Evolutionary conservation across 179 eudicot genomes (phyloP).

Genomic region (Nepenthes alata): DNA sequence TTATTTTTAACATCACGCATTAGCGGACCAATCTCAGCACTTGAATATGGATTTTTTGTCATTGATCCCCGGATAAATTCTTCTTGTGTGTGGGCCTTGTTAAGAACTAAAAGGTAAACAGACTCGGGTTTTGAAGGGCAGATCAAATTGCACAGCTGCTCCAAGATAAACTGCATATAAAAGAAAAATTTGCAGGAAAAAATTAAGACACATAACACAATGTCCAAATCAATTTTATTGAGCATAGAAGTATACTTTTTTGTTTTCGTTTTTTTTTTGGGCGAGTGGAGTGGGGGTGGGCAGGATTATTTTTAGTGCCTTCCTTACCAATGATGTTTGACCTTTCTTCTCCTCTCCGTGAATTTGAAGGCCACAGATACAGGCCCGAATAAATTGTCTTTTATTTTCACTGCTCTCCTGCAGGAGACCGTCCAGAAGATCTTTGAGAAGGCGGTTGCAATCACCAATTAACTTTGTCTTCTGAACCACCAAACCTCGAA

Average conservation of each 20-base stretch:
- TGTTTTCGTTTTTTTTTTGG: neutral
- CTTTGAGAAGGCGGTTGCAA: conserved; percentile 80
- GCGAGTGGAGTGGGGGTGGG: neutral
- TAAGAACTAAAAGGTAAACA: conserved; percentile 72
- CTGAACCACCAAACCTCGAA: conserved; percentile 92
- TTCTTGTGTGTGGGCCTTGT: conserved; percentile 98
- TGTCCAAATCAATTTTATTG: neutral
- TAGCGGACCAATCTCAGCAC: conserved; percentile 91
- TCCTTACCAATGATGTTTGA: conserved; percentile 72
- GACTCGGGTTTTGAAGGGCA: conserved; percentile 96
- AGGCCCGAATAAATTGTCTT: conserved; percentile 80
- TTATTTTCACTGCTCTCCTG: conserved; percentile 92
- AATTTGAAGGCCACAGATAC: conserved; percentile 79
- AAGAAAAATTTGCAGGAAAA: neutral
- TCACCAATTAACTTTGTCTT: conserved; percentile 94
- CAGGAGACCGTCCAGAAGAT: conserved; percentile 83
- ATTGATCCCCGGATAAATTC: conserved; percentile 98
- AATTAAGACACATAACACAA: neutral
- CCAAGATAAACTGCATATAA: conserved; percentile 84
- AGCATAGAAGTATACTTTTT: neutral
- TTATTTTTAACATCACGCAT: conserved; percentile 99
- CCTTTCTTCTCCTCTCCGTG: conserved; percentile 87
- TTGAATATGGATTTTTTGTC: conserved; percentile 98
- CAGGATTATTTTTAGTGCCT: neutral
- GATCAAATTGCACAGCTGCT: conserved; percentile 96